Base-by-base conservation (phyloP, 1,139 yeast species). In the Petasospora fabianii region DNA sequence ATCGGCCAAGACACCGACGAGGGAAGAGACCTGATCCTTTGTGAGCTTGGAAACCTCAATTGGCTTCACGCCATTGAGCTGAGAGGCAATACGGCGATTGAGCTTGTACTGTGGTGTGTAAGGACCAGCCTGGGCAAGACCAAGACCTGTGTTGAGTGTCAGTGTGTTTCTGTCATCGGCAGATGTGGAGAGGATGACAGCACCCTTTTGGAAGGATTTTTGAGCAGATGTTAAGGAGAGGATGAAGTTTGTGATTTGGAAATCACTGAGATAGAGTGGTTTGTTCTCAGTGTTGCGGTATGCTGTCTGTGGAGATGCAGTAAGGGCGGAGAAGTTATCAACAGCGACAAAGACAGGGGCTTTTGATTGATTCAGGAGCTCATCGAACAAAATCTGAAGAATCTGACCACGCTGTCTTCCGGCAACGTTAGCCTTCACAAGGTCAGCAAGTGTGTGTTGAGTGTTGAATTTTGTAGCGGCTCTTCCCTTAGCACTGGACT, bases 311-410 rank as follows among this genome's bases (percentile, higher is more conserved):
- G 84, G 70, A 29, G 65, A 57, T 38, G 79, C 75, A 16, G 80
- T 62, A 42, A 87, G 62, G 1, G 80, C 77, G 45, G 87, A 81
- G 55, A 87, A 71, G 57, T 85, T 80, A 58, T 90, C 97, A 34
- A 87, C 68, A 6, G 95, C 71, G 35, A 87, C 66, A 38, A 80
- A 65, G 5, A 87, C 82, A 1, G 95, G 92, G 29, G 68, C 43
- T 5, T 39, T 30, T 1, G 42, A 35, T 39, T 64, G 69, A 31
- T 61, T 61, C 22, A 71, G 59, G 35, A 80, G 63, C 60, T 83
- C 86, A 4, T 68, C 62, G 12, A 84, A 56, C 22, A 86, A 65
- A 38, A 73, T 73, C 42, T 69, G 69, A 53, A 84, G 75, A 16
- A 70, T 61, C 14, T 55, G 58, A 20, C 69, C 68, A 27, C 66